Evolutionary conservation across 441 rosid genomes (phyloP).

Genomic region (Euphorbia schlechtendalii): DNA sequence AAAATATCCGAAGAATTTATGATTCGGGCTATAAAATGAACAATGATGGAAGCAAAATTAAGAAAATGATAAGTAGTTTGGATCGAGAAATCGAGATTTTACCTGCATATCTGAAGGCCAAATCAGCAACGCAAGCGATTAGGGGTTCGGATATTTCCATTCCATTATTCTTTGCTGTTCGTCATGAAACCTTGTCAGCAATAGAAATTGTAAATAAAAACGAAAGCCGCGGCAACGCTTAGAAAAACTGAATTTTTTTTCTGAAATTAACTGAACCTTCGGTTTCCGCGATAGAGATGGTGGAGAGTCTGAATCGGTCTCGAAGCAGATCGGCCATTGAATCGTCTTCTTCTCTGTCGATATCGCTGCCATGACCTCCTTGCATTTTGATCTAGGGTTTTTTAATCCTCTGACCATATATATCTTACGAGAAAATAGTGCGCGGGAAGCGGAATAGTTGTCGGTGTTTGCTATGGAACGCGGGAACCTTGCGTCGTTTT

Average conservation of each 20-base stretch:
- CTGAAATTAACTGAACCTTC: conserved; percentile 40
- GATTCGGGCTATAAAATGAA: no score
- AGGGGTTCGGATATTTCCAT: conserved; percentile 59
- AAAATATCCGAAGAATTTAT: background rate
- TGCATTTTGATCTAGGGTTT: conserved; percentile 34
- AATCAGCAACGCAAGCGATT: conserved; percentile 56
- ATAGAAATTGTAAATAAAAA: background rate
- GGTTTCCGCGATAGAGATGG: conserved; percentile 63
- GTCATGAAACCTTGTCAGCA: conserved; percentile 8
- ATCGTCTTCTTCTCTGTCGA: conserved; percentile 44
- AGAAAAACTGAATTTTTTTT: background rate
- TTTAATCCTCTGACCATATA: background rate
- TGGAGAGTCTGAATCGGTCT: conserved; percentile 70
- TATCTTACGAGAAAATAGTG: conserved; percentile 3
- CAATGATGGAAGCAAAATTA: no score
- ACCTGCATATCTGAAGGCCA: conserved; percentile 74
- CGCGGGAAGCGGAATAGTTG: conserved; percentile 27
- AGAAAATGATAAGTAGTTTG: background rate
- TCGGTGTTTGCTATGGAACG: background rate
- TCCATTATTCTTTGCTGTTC: conserved; percentile 51
- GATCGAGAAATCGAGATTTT: background rate
- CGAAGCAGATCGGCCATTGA: conserved; percentile 42
- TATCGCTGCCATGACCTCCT: conserved; percentile 36
- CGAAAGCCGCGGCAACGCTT: background rate
- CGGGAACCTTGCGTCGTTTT: conserved; percentile 4